Base-by-base conservation (phyloP, 2,329 filamentous ascomycete genomes). In the Botrytis tulipae region DNA sequence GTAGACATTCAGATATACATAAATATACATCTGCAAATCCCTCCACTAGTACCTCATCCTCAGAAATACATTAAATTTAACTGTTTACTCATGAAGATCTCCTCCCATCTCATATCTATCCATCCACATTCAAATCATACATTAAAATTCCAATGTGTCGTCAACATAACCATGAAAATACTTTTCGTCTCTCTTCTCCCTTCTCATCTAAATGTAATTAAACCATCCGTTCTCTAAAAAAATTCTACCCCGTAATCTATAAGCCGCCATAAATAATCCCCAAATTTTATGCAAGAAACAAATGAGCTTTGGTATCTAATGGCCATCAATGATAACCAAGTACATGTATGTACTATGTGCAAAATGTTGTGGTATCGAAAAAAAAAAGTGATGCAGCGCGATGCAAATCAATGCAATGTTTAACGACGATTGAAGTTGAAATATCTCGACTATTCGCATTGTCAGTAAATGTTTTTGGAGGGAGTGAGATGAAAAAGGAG, bases 371-470 rank as follows among this genome's bases (percentile, higher is more conserved):
- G 63, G 63, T 66, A 51, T 51, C 20, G 3, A 35, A 51, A n/a
- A 66, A 29, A 48, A 29, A 51, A 48, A 22, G 14, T 37, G 46
- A 54, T 22, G 25, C 18, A 16, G 32, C 5, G 25, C 46, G 25
- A 40, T 20, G 35, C 35, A 67, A 37, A 16, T 12, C 46, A 54
- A 37, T 37, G 35, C 18, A 63, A 25, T 37, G 3, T 72, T 77
- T 81, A 84, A 74, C 83, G 81, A 65, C 84, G 80, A 73, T 85
- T 85, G 76, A 84, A 85, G 76, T 85, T 85, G 51, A 85, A 77
- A 77, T 82, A 85, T 76, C 84, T 75, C 67, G 79, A 79, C 79
- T 80, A 71, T 42, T 29, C 1, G 29, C 20, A 6, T 2, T 25
- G 60, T 79, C 42, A 79, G 77, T 57, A 72, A 51, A 8, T 25